phyloP scores from a whole-genome alignment of 768 basidiomycete species.

The Amanita fuliginea region DNA sequence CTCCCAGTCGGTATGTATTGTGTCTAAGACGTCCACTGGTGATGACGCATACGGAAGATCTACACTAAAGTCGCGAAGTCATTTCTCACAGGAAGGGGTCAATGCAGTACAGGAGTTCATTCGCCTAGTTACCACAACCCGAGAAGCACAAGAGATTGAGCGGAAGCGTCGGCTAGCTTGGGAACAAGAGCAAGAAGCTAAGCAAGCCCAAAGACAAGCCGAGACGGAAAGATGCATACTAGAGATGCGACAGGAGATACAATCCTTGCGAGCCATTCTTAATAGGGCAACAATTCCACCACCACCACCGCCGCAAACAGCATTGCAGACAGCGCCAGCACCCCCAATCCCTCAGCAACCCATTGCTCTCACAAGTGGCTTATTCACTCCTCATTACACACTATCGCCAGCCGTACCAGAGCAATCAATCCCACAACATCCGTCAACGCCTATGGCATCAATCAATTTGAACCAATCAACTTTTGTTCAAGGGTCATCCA shows the following conservation, averaged over 20 bases:
- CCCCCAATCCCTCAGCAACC: conserved; percentile 9
- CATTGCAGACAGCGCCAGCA: conserved; percentile 1
- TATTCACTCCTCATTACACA: conserved; percentile 20
- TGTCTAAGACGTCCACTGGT: conserved; percentile 7
- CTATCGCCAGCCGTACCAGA: conserved; percentile 20
- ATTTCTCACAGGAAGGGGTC: conserved; percentile 23
- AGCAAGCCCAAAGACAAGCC: conserved; percentile 38
- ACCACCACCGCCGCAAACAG: conserved; percentile 5
- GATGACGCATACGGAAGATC: conserved; percentile 4
- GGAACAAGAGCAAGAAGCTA: conserved; percentile 64
- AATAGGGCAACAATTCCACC: neutral
- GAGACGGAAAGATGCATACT: conserved; percentile 48
- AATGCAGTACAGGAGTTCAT: conserved; percentile 50
- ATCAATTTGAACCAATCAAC: conserved; percentile 17
- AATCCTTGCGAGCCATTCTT: conserved; percentile 10
- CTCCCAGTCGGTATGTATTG: conserved; percentile 25
- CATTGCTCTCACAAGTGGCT: conserved; percentile 6
- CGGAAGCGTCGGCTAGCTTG: conserved; percentile 46
- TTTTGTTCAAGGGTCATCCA: conserved; percentile 29
- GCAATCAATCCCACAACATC: conserved; percentile 15
- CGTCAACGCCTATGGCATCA: conserved; percentile 29
- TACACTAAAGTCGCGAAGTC: conserved; percentile 11
- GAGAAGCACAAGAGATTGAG: conserved; percentile 52
- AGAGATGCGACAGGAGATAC: conserved; percentile 15
- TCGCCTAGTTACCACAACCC: conserved; percentile 44